Base-by-base conservation (phyloP, 169 alveolate species). In the Plasmodium ovale region DNA sequence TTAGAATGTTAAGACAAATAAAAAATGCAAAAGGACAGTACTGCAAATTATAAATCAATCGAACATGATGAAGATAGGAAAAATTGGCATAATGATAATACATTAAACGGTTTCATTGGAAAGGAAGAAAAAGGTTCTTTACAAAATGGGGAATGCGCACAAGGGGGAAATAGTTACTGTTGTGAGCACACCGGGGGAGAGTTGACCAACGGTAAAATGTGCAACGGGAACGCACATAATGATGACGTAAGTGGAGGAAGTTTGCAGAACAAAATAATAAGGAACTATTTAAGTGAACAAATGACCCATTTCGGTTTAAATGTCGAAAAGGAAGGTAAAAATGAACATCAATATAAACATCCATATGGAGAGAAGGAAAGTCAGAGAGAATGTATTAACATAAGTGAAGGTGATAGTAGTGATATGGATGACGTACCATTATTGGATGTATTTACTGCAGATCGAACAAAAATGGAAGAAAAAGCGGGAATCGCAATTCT, bases 211-310 rank as follows among this genome's bases (percentile, higher is more conserved):
- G 7, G 19, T 33, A 62, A 62, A 19, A 3, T n/a, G 60, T 12
- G 1, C n/a, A 7, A 19, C n/a, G 64, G 33, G 7, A 25, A 44
- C 23, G n/a, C 3, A 0, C 1, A 27, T 23, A 68, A 68, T 68
- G 39, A 0, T 21, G 1, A 49, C 3, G 9, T 9, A 25, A 21
- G 7, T 44, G 33, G 21, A 2, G 73, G 12, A 0, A 31, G 33
- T 6, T 33, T 37, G 14, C 74, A 74, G 27, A 73, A 74, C 42
- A 74, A 59, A 59, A 74, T 74, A 59, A 59, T 74, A 42, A 74
- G 44, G 53, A 74, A 58, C 21, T 74, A 74, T 44, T 35, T 74
- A 67, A 74, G 72, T 35, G 56, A 74, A 25, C 88, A 64, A 49
- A 60, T 60, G 53, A 74, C 29, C 21, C 27, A 29, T 47, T 31